Conservation (phyloP, 805 yeast species). For the Yarrowia sp. region DNA sequence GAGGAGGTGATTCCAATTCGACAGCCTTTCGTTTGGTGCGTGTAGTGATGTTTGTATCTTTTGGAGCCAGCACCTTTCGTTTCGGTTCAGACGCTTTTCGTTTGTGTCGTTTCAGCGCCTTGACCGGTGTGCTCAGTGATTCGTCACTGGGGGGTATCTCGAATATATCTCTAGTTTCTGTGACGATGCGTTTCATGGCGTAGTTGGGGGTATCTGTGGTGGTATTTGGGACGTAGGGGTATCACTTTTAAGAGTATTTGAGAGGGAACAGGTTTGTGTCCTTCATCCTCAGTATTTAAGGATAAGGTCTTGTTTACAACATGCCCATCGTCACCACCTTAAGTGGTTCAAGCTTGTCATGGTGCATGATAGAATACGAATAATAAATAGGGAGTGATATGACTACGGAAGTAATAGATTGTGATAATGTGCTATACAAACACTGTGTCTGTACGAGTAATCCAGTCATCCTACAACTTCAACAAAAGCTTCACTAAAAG, state of each 20-base stretch:
- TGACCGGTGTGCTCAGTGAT: neutral
- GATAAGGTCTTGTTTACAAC: neutral
- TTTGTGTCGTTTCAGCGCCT: neutral
- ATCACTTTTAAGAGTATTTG: neutral
- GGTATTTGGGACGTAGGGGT: no score
- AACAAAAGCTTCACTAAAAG: no score
- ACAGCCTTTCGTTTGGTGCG: neutral
- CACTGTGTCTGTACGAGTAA: no score
- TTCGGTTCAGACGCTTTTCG: neutral
- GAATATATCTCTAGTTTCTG: neutral
- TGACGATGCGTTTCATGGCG: slow-evolving; percentile 3
- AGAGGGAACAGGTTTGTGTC: neutral
- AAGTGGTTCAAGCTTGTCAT: neutral
- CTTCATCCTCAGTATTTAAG: neutral
- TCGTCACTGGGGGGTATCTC: slow-evolving; percentile 23
- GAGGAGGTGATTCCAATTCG: neutral
- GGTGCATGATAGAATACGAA: neutral
- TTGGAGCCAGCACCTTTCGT: neutral
- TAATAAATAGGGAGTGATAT: no score
- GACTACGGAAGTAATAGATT: no score
- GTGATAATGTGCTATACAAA: no score
- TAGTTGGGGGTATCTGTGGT: neutral
- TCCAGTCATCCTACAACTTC: no score
- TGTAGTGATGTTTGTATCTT: neutral
- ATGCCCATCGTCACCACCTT: neutral